A percentile compares a stretch with the other conserved stretches of the same genome.
Evolutionary conservation across 371 early-diverging fungal genomes (phyloP).

Genomic region (Zychaea mexicana): DNA sequence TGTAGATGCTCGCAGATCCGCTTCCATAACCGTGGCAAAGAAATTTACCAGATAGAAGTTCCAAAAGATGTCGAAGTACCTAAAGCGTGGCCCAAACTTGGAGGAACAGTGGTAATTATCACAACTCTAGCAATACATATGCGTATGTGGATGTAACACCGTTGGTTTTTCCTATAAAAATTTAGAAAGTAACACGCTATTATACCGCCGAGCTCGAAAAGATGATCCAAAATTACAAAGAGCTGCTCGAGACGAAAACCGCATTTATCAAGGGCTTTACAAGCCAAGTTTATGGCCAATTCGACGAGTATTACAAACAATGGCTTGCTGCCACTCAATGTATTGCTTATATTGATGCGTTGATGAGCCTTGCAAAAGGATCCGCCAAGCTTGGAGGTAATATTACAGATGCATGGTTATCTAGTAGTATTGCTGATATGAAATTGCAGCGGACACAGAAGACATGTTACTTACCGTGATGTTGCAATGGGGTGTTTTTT

Average conservation of each 20-base stretch:
- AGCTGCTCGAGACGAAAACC: constrained; percentile 84
- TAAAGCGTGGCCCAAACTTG: constrained; percentile 74
- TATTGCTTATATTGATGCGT: constrained; percentile 92
- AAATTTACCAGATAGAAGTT: constrained; percentile 93
- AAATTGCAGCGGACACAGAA: too few species aligned
- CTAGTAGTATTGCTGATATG: too few species aligned
- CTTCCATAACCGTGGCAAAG: constrained; percentile 95
- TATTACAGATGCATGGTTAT: neutral
- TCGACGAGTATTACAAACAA: constrained; percentile 73
- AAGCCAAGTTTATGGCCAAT: constrained; percentile 71
- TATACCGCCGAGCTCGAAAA: constrained; percentile 73
- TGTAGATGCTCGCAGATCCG: constrained; percentile 50
- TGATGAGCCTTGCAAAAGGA: constrained; percentile 81
- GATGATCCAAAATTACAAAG: constrained; percentile 76
- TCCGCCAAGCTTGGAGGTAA: constrained; percentile 68
- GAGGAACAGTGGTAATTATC: constrained; percentile 69
- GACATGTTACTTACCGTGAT: neutral
- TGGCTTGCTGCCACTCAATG: constrained; percentile 75
- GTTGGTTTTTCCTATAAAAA: too few species aligned
- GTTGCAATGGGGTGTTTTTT: too few species aligned
- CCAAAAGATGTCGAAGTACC: constrained; percentile 82
- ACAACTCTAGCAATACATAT: too few species aligned
- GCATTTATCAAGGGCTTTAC: constrained; percentile 69
- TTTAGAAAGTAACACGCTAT: constrained; percentile 84
- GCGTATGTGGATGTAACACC: neutral